Percentiles rank a stretch among this genome's conserved stretches.
phyloP scores from a whole-genome alignment of 352 stramenopile species.

The Thalassiosira exigua region DNA sequence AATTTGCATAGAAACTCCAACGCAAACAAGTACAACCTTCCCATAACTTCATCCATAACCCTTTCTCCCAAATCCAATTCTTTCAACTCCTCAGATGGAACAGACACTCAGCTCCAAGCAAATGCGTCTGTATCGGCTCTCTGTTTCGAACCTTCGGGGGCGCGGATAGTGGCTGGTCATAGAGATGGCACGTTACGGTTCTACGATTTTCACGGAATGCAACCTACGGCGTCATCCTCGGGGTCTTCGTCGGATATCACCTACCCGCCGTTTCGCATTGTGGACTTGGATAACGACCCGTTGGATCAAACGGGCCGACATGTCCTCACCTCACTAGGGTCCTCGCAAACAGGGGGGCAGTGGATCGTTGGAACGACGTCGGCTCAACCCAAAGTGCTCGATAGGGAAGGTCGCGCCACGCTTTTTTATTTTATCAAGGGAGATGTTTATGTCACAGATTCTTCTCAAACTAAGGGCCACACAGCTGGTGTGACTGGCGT shows the following conservation, averaged over 20 bases:
- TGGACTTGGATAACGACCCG: constrained; percentile 63
- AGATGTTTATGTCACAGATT: constrained; percentile 88
- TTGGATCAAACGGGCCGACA: constrained; percentile 81
- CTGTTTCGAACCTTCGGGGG: constrained; percentile 85
- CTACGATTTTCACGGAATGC: constrained; percentile 90
- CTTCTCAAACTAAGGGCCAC: constrained; percentile 87
- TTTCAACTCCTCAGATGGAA: constrained; percentile 47
- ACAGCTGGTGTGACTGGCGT: constrained; percentile 84
- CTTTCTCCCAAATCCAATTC: constrained; percentile 39
- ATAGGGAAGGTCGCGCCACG: constrained; percentile 75
- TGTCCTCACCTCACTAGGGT: constrained; percentile 72
- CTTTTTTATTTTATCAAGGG: constrained; percentile 86
- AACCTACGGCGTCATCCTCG: constrained; percentile 71
- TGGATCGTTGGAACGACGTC: constrained; percentile 85
- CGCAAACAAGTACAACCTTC: constrained; percentile 55
- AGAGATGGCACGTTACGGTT: constrained; percentile 84
- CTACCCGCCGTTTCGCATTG: constrained; percentile 74
- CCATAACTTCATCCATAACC: constrained; percentile 56
- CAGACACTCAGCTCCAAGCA: constrained; percentile 42
- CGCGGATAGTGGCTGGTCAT: constrained; percentile 83
- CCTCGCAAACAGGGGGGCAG: constrained; percentile 80
- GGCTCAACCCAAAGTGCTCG: constrained; percentile 84
- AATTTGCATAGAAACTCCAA: background rate
- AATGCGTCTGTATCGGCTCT: constrained; percentile 72
- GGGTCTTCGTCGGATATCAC: constrained; percentile 57